Evolutionary conservation across 352 stramenopile species (phyloP).

Genomic region (Globisporangium solare): DNA sequence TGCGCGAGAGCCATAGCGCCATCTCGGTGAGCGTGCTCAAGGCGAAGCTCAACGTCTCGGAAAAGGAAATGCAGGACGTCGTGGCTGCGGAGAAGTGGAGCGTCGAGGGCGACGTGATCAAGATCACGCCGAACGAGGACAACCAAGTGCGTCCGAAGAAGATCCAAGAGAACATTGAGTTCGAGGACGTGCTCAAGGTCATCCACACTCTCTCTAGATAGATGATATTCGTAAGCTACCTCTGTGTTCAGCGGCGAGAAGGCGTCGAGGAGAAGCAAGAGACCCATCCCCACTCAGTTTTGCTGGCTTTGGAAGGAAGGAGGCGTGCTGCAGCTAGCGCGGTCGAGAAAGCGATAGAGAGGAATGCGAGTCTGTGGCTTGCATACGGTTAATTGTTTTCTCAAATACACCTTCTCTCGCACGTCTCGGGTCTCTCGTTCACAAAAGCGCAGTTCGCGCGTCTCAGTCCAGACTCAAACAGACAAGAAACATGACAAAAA

Average conservation of each 20-base stretch:
- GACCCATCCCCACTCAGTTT: not conserved
- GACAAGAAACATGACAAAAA: no score
- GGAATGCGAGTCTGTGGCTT: not conserved
- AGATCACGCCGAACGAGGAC: slow-evolving; percentile 66
- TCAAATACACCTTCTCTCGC: slow-evolving; percentile 7
- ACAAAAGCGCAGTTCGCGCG: no score
- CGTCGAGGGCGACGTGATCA: slow-evolving; percentile 41
- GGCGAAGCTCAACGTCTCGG: slow-evolving; percentile 61
- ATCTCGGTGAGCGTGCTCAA: slow-evolving; percentile 58
- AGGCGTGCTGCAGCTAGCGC: no score
- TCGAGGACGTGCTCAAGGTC: slow-evolving; percentile 84
- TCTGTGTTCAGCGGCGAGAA: slow-evolving; percentile 5
- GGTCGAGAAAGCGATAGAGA: slow-evolving; percentile 1
- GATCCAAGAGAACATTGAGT: slow-evolving; percentile 84
- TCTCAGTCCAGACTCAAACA: no score
- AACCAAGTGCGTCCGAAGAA: slow-evolving; percentile 88
- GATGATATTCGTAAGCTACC: slow-evolving; percentile 31
- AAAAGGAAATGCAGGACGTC: slow-evolving; percentile 55
- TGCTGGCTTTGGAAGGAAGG: not conserved
- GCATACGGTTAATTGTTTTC: not conserved
- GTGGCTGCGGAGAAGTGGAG: slow-evolving; percentile 72
- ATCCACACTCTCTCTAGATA: slow-evolving; percentile 87
- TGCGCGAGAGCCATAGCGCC: slow-evolving; percentile 70
- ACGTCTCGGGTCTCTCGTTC: not conserved
- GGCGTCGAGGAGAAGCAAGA: not conserved